Percentiles rank a stretch among this genome's conserved stretches.
These are phyloP conservation scores for Yarrowia hollandica DNA, from an alignment of 805 yeast species.

Conservation along the genomic window DNA sequence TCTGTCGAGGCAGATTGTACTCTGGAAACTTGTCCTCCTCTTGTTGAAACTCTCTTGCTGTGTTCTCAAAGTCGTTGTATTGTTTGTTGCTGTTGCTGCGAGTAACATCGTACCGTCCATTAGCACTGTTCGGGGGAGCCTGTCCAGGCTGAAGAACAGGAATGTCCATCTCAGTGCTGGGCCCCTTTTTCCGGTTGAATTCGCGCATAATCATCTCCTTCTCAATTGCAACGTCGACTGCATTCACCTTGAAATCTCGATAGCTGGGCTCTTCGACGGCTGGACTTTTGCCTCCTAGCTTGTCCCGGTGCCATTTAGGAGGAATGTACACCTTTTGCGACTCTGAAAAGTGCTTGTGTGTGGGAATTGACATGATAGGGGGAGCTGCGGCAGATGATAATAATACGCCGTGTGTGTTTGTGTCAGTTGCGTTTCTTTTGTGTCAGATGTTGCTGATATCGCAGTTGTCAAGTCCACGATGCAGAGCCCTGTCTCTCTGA, in stretches of 20 bases:
- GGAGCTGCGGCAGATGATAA: too few species aligned
- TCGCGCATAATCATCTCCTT: conserved; percentile 23
- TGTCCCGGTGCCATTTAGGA: conserved; percentile 25
- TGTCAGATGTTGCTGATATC: too few species aligned
- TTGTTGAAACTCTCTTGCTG: background rate
- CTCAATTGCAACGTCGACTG: background rate
- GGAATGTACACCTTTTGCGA: conserved; percentile 24
- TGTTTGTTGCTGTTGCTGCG: background rate
- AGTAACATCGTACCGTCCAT: background rate
- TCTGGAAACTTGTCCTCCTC: background rate
- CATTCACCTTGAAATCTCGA: conserved; percentile 7
- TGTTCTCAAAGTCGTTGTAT: background rate
- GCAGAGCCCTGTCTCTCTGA: too few species aligned
- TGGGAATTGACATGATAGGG: conserved; percentile 18
- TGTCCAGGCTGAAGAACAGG: background rate
- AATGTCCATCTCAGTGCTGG: background rate
- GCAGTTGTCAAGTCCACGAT: too few species aligned
- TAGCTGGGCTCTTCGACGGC: background rate
- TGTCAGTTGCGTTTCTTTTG: too few species aligned
- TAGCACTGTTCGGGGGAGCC: background rate
- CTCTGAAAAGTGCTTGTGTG: conserved; percentile 6
- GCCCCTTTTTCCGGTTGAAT: background rate
- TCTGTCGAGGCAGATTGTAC: conserved; percentile 2
- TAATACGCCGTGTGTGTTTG: background rate
- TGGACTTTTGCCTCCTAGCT: background rate